Evolutionary conservation across 352 stramenopile species (phyloP), one percentile per base, ranked within the genome.

Genomic region (Phytophthora quininea): DNA sequence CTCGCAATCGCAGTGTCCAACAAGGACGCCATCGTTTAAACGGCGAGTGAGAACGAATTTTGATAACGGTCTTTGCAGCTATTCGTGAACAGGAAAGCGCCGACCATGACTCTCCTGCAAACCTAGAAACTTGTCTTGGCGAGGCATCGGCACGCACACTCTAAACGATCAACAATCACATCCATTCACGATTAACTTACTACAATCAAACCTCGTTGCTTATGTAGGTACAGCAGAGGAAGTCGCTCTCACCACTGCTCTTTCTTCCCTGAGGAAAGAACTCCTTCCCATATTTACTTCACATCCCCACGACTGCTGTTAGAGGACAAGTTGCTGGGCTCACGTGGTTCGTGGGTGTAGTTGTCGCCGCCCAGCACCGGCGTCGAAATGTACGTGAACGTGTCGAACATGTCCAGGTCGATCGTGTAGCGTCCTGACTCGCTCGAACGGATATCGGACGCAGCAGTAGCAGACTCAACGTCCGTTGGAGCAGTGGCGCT

Each of bases 341-440:
- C 67, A 15, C 63, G 68, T n/a, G 63, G 63, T n/a, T 76, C 63
- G 29, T 74, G 54, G 15, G 55, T 52, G 29, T 70, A 66, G 47
- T 70, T 63, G 43, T 76, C 66, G 49, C 62, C 73, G 10, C 73
- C 69, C 46, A 85, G 57, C 56, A 84, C 74, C 8, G 74, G 77
- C 61, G 77, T 86, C n/a, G 75, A 82, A 66, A 86, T 78, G 50
- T 67, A 78, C 50, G 72, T 80, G 69, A 81, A 83, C 54, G 74
- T 77, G 56, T 83, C 74, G 57, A 82, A 83, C 71, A 79, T 76
- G 54, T 82, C 74, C 38, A 85, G 65, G 14, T 86, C 69, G 63
- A 86, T 86, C 15, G 74, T 78, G 37, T 73, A 78, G 19, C 71
- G 66, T 33, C 54, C 61, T 3, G 54, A 56, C 27, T 62, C 62